Percentiles rank a stretch among this genome's conserved stretches.
Conservation (phyloP, 805 yeast genomes). For the Saccharomyces kudriavzevii region DNA sequence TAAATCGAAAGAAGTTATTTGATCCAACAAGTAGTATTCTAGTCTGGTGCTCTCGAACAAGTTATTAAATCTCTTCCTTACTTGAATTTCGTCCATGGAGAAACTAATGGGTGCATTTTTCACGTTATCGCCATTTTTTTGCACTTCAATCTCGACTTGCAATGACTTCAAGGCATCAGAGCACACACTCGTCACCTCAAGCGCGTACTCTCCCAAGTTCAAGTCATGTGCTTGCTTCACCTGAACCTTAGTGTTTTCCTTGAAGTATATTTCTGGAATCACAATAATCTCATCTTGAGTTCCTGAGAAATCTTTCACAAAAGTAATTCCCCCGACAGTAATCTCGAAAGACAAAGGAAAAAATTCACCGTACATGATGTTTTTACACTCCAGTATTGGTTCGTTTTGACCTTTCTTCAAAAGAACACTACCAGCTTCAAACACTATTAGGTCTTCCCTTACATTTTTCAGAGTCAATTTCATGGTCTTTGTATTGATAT, state of each 20-base stretch:
- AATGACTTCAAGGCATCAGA: slow-evolving; percentile 2
- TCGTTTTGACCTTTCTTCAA: slow-evolving; percentile 6
- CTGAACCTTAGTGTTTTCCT: slow-evolving; percentile 12
- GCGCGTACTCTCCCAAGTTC: slow-evolving; percentile 14
- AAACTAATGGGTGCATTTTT: slow-evolving; percentile 2
- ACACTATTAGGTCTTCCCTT: slow-evolving; percentile 10
- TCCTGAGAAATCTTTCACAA: slow-evolving; percentile 19
- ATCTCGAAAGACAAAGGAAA: slow-evolving; percentile 17
- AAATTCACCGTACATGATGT: slow-evolving; percentile 21
- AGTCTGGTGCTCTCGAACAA: neutral
- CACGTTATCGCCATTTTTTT: neutral
- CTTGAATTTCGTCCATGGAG: neutral
- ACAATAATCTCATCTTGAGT: slow-evolving; percentile 1
- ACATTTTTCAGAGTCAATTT: slow-evolving; percentile 14
- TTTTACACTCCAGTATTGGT: slow-evolving; percentile 11
- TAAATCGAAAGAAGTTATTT: slow-evolving; percentile 14
- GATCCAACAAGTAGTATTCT: slow-evolving; percentile 11
- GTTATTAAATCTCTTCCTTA: neutral
- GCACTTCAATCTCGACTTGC: slow-evolving; percentile 4
- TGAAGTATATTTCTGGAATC: slow-evolving; percentile 14
- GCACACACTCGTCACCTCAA: slow-evolving; percentile 12
- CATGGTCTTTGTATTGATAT: slow-evolving; percentile 13
- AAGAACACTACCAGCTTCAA: slow-evolving; percentile 5
- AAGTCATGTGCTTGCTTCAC: slow-evolving; percentile 12
- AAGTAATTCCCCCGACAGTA: slow-evolving; percentile 20